phyloP scores from a whole-genome alignment of 768 basidiomycete species.

The Serendipita sp. region DNA sequence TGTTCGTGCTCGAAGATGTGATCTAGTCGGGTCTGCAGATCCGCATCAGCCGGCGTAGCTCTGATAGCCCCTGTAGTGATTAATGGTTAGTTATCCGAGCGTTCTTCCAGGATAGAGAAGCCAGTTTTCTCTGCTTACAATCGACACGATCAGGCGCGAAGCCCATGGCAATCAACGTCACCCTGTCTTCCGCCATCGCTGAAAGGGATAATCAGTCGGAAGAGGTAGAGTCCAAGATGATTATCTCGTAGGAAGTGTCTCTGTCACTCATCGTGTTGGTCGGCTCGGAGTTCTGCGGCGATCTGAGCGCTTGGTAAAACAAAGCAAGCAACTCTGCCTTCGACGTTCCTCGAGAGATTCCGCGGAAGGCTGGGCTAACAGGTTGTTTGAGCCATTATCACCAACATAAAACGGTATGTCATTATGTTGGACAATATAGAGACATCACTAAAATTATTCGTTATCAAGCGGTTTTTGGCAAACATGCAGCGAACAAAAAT shows the following conservation, averaged over 20 bases:
- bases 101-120: background rate
- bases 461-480: too few species aligned
- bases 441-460: too few species aligned
- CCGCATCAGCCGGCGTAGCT: background rate
- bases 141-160: conserved; percentile 1
- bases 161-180: background rate
- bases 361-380: too few species aligned
- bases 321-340: conserved; percentile 3
- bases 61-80: background rate
- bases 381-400: too few species aligned
- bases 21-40: background rate
- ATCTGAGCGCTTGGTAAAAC: background rate
- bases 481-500: too few species aligned
- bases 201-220: background rate
- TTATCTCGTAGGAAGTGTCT: too few species aligned
- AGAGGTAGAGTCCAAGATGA: background rate
- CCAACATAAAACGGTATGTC: too few species aligned
- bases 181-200: background rate
- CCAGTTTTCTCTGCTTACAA: background rate
- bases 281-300: background rate
- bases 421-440: too few species aligned
- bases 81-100: background rate
- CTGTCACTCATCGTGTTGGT: background rate
- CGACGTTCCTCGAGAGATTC: too few species aligned
- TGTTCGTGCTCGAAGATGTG: conserved; percentile 2